Conservation (phyloP, 441 rosid species). For the Populus hybrid region DNA sequence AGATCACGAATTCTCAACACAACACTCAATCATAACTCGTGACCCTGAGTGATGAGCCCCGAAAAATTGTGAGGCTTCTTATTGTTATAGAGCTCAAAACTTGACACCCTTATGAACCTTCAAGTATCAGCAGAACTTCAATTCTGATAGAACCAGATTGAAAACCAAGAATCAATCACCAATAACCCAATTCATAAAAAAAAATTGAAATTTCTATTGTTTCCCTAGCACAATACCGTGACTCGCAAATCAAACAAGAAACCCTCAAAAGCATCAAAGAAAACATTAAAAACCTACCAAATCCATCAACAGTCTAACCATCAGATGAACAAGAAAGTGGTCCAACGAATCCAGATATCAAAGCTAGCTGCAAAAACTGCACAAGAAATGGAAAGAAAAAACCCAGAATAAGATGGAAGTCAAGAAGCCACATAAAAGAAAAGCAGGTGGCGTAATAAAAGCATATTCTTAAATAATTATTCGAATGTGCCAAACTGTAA, state of each 20-base stretch:
- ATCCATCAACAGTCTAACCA: conserved; percentile 6
- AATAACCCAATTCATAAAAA: conserved; percentile 19
- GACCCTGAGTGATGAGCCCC: conserved; percentile 19
- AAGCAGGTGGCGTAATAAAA: conserved; percentile 26
- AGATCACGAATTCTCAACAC: conserved; percentile 21
- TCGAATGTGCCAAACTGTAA: conserved; percentile 34
- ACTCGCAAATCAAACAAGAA: conserved; percentile 6
- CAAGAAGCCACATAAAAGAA: conserved; percentile 17
- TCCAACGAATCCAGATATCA: neutral
- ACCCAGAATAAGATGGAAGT: conserved; percentile 22
- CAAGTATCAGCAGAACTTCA: neutral
- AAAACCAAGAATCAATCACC: conserved; percentile 14
- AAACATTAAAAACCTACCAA: conserved; percentile 12
- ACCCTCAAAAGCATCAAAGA: neutral
- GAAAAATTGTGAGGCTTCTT: conserved; percentile 17
- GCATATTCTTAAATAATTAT: conserved; percentile 46
- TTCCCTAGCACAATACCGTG: conserved; percentile 7
- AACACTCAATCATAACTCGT: conserved; percentile 22
- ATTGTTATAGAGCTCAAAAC: conserved; percentile 1
- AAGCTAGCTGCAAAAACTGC: conserved; percentile 19
- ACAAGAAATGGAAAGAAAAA: conserved; percentile 3
- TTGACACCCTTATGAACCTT: neutral
- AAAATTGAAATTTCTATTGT: neutral
- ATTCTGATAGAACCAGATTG: conserved; percentile 20
- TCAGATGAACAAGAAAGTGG: conserved; percentile 13